These are phyloP conservation scores for Candida frijolesensis DNA, from an alignment of 1,139 yeast genomes.

Conservation along the genomic window DNA sequence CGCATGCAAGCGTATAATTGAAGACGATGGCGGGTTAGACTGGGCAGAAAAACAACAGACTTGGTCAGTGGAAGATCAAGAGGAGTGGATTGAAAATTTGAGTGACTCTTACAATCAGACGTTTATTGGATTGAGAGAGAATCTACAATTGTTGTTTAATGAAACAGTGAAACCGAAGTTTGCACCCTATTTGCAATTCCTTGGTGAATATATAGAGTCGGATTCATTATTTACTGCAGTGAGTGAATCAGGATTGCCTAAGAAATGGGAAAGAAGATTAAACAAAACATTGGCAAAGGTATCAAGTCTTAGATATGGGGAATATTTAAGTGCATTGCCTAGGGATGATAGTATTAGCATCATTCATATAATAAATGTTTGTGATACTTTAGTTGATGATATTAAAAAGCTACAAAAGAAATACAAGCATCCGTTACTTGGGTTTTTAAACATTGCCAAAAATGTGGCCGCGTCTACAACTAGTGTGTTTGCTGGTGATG, in stretches of 20 bases:
- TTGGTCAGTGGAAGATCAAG: slow-evolving; percentile 57
- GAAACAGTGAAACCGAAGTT: slow-evolving; percentile 59
- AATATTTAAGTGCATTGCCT: slow-evolving; percentile 55
- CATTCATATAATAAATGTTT: slow-evolving; percentile 60
- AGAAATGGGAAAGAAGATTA: slow-evolving; percentile 55
- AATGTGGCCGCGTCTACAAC: slow-evolving; percentile 60
- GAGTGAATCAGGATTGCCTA: slow-evolving; percentile 39
- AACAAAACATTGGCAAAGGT: slow-evolving; percentile 51
- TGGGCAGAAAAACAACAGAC: slow-evolving; percentile 32
- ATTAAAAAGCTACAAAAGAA: slow-evolving; percentile 58
- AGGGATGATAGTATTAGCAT: slow-evolving; percentile 62
- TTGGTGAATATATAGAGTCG: slow-evolving; percentile 54
- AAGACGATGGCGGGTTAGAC: slow-evolving; percentile 38
- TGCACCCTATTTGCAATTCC: slow-evolving; percentile 53
- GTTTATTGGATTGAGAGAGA: slow-evolving; percentile 48
- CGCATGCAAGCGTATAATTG: slow-evolving; percentile 30
- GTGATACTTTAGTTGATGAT: slow-evolving; percentile 54
- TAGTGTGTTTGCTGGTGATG: slow-evolving; percentile 64
- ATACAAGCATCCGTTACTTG: slow-evolving; percentile 64
- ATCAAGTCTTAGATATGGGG: slow-evolving; percentile 63
- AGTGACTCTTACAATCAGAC: slow-evolving; percentile 50
- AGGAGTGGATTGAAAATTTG: slow-evolving; percentile 54
- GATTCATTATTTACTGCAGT: slow-evolving; percentile 47
- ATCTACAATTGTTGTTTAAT: slow-evolving; percentile 49
- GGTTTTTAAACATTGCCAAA: slow-evolving; percentile 54